Conservation (phyloP, 2,329 filamentous ascomycete species). For the Penicillium sp. region DNA sequence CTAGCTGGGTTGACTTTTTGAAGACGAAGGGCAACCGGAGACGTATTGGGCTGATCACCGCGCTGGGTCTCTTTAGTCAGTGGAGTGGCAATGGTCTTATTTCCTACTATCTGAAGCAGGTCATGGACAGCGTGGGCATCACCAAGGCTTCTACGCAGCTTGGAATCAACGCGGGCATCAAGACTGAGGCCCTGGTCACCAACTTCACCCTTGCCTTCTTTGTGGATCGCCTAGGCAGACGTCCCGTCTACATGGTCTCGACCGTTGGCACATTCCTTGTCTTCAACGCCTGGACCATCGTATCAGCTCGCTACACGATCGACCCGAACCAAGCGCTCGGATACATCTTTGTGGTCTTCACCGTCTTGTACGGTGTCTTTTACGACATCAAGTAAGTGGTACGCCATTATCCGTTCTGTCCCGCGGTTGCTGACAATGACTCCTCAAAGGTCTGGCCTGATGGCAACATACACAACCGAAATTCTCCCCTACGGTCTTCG, state of each 20-base stretch:
- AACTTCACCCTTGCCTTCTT: conserved; percentile 40
- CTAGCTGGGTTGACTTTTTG: conserved; percentile 44
- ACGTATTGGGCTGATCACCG: conserved; percentile 54
- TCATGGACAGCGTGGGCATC: conserved; percentile 42
- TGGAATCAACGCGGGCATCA: conserved; percentile 45
- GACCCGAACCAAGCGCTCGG: conserved; percentile 33
- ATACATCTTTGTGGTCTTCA: conserved; percentile 42
- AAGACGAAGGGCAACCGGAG: conserved; percentile 55
- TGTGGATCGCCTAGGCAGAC: conserved; percentile 44
- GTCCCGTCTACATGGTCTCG: conserved; percentile 45
- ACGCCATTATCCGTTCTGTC: conserved; percentile 26
- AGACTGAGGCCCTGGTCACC: conserved; percentile 34
- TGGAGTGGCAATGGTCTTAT: conserved; percentile 48
- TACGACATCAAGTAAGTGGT: conserved; percentile 25
- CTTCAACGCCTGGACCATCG: conserved; percentile 45
- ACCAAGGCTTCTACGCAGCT: conserved; percentile 40
- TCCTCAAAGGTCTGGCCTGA: not conserved
- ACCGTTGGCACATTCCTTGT: conserved; percentile 45
- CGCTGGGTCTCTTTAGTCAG: conserved; percentile 49
- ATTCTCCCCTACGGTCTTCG: conserved; percentile 42
- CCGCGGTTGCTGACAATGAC: not conserved
- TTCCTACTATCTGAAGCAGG: conserved; percentile 40
- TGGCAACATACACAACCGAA: not conserved
- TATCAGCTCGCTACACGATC: conserved; percentile 38
- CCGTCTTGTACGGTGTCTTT: conserved; percentile 45